Conservation (phyloP, 768 basidiomycete species). For the Tulasnella sp. region DNA sequence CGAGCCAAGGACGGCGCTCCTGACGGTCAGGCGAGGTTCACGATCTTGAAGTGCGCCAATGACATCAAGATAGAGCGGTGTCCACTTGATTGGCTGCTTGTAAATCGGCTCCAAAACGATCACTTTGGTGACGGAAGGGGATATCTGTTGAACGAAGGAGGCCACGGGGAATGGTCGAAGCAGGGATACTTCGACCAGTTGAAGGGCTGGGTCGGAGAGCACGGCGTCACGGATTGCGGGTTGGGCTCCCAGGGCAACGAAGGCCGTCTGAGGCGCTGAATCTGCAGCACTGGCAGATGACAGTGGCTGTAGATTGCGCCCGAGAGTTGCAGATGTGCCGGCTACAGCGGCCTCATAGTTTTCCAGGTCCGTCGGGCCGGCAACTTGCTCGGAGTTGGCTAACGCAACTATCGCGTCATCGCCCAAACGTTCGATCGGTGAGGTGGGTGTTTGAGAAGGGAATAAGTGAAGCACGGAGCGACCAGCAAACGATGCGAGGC, state of each 20-base stretch:
- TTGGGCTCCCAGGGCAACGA: constrained; percentile 20
- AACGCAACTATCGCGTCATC: background rate
- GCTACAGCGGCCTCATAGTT: constrained; percentile 37
- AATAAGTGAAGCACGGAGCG: constrained; percentile 86
- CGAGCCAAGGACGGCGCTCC: constrained; percentile 61
- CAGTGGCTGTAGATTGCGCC: background rate
- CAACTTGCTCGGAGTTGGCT: background rate
- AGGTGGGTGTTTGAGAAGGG: constrained; percentile 39
- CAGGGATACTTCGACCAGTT: constrained; percentile 61
- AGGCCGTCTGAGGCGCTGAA: constrained; percentile 24
- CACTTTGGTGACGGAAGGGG: constrained; percentile 58
- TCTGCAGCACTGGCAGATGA: background rate
- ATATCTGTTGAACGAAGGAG: constrained; percentile 55
- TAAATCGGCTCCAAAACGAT: constrained; percentile 79
- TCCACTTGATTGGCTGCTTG: constrained; percentile 78
- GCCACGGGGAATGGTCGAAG: constrained; percentile 62
- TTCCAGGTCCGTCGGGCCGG: background rate
- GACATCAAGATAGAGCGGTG: constrained; percentile 79
- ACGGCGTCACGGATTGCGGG: constrained; percentile 39
- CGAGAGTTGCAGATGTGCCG: background rate
- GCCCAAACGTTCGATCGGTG: background rate
- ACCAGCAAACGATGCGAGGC: constrained; percentile 63
- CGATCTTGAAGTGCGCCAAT: constrained; percentile 62
- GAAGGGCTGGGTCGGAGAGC: constrained; percentile 50
- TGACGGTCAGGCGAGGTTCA: constrained; percentile 51